Conservation (phyloP, 2,329 filamentous ascomycete genomes). For the Colletotrichum magnum region DNA sequence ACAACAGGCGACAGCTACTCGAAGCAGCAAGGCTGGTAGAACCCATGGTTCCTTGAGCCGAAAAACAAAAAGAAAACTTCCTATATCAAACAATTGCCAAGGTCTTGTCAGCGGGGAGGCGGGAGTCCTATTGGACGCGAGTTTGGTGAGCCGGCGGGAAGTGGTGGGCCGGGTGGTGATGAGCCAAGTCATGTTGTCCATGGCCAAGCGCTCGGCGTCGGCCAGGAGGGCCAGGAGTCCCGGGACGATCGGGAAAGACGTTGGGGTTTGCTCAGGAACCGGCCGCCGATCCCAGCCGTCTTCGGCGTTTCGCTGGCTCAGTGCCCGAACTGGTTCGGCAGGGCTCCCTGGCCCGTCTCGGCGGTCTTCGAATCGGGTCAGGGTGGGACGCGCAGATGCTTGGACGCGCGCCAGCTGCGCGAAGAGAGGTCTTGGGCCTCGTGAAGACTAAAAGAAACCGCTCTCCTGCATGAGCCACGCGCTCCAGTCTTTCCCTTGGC, state of each 20-base stretch:
- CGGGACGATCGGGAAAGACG: not conserved
- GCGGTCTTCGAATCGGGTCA: not conserved
- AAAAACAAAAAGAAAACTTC: not conserved
- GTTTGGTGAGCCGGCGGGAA: not conserved
- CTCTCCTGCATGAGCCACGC: not conserved
- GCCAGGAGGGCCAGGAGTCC: not conserved
- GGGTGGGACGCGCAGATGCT: not conserved
- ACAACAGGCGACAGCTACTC: not conserved
- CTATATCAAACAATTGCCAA: constrained; percentile 29
- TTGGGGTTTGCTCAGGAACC: constrained; percentile 4
- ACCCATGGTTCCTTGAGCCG: not conserved
- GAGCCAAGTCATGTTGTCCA: constrained; percentile 25
- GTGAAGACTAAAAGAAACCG: no score
- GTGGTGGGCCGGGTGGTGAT: constrained; percentile 11
- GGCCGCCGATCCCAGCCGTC: constrained; percentile 28
- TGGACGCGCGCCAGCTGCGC: not conserved
- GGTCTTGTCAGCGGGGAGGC: constrained; percentile 26
- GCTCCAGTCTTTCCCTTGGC: not conserved
- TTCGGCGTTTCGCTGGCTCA: constrained; percentile 20
- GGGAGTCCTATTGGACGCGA: not conserved
- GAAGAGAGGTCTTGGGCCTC: no score
- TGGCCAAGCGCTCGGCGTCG: constrained; percentile 30
- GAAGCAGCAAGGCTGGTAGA: not conserved
- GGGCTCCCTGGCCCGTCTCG: constrained; percentile 30
- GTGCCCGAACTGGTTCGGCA: constrained; percentile 27